phyloP scores from a whole-genome alignment of 2,329 filamentous ascomycete genomes.

The Metarhizium brunneum region DNA sequence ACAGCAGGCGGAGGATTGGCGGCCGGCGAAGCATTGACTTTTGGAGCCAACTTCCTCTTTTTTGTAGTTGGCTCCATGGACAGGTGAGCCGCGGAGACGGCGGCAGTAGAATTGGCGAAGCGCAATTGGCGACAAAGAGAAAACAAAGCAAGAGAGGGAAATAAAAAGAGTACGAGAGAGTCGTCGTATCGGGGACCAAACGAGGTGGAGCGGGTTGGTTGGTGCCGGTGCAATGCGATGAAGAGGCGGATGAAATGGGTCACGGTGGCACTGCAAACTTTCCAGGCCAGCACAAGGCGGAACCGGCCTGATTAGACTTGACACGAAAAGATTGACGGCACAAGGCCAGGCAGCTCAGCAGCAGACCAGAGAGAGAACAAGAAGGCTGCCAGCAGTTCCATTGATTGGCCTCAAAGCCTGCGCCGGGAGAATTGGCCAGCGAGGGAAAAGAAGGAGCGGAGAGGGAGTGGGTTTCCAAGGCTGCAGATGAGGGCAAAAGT shows the following conservation, averaged over 20 bases:
- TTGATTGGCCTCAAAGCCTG: constrained; percentile 4
- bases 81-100: constrained; percentile 8
- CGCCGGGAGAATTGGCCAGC: constrained; percentile 4
- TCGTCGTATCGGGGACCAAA: neutral
- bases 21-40: constrained; percentile 24
- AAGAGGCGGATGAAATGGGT: neutral
- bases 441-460: constrained; percentile 2
- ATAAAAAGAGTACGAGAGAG: neutral
- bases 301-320: neutral
- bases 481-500: neutral
- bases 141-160: neutral
- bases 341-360: neutral
- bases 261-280: neutral
- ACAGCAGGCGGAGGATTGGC: constrained; percentile 16
- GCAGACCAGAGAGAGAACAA: neutral
- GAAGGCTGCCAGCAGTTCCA: constrained; percentile 3
- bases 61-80: constrained; percentile 34
- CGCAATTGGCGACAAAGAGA: neutral
- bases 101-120: constrained; percentile 11
- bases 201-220: neutral
- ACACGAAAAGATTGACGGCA: neutral
- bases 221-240: neutral
- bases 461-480: constrained; percentile 4
- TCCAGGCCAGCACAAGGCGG: constrained; percentile 2
- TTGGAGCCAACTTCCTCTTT: constrained; percentile 35